Base-by-base conservation (phyloP, 176 grass and related monocot genomes). In the Dendrocalamus sinicus region DNA sequence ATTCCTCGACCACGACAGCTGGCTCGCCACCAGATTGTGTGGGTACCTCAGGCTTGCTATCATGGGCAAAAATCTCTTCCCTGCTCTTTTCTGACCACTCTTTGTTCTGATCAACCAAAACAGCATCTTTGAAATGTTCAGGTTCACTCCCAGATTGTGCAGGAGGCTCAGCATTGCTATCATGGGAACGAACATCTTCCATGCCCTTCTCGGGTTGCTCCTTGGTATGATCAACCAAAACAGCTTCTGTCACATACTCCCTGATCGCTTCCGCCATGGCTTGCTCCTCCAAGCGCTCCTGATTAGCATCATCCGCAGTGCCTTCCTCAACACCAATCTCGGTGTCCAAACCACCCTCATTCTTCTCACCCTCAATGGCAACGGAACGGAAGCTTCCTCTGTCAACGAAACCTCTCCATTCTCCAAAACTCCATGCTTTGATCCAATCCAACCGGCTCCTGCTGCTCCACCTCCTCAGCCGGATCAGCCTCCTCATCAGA, bases 1-100 rank as follows among this genome's bases (percentile, higher is more conserved):
- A 35, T 64, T 89, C 91, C 81, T 95, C 93, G 0, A 92, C 77
- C 15, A 89, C 16, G 48, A 93, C 81, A 86, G 88, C 83, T 86
- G 90, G 57, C 62, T 94, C 84, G 15, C 76, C 52, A 62, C n/a
- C 69, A 87, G 80, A 74, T 74, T 83, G 67, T 66, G 67, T 67
- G 50, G 51, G 13, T 9, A 48, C 71, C 59, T 50, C 68, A 15
- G 71, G 13, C 14, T 58, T 79, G 50, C 62, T 77, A 76, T 35
- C 63, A 70, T 0, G 12, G 14, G 59, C 28, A 51, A 76, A 40
- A 30, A 37, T 68, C 71, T 81, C 76, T 75, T 67, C 70, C 64
- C 5, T 73, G 82, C 76, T 75, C 62, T 75, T 58, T 35, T 57
- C 86, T 45, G 26, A 4, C 51, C 37, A 72, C 24, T 47, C 52